These are phyloP conservation scores for Aspergillus spinulosporus DNA, from an alignment of 2,329 filamentous ascomycete genomes.

Conservation along the genomic window DNA sequence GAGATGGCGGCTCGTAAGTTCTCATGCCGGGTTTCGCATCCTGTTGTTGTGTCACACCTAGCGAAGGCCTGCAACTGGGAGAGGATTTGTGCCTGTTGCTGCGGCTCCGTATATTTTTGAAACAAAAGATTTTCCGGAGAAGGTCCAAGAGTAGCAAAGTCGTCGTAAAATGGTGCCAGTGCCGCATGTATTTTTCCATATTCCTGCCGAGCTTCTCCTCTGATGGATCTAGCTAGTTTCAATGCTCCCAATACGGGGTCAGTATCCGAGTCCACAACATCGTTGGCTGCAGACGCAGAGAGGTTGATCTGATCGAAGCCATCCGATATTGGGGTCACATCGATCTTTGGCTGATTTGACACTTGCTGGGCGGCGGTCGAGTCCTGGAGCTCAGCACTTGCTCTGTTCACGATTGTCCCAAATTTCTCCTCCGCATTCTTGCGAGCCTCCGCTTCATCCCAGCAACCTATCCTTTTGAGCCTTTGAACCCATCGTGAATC, in stretches of 20 bases:
- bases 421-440: slow-evolving; percentile 72
- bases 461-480: slow-evolving; percentile 82
- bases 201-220: slow-evolving; percentile 82
- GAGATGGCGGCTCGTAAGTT: slow-evolving; percentile 72
- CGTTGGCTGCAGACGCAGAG: slow-evolving; percentile 38
- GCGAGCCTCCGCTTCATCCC: slow-evolving; percentile 86
- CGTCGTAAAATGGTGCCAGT: slow-evolving; percentile 82
- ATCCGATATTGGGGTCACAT: slow-evolving; percentile 53
- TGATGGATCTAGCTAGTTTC: slow-evolving; percentile 70
- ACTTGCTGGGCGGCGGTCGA: slow-evolving; percentile 18
- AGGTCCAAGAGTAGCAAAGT: slow-evolving; percentile 72
- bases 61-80: slow-evolving; percentile 76
- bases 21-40: slow-evolving; percentile 69
- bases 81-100: slow-evolving; percentile 87
- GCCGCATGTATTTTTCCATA: slow-evolving; percentile 93
- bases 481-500: slow-evolving; percentile 92
- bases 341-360: slow-evolving; percentile 20
- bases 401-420: slow-evolving; percentile 31
- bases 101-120: slow-evolving; percentile 80
- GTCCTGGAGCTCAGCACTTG: slow-evolving; percentile 32
- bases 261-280: slow-evolving; percentile 53
- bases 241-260: slow-evolving; percentile 69
- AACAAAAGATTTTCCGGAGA: slow-evolving; percentile 78
- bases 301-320: slow-evolving; percentile 79
- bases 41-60: slow-evolving; percentile 75